Conservation (phyloP, 768 basidiomycete species). For the Xanthoconium purpureum region DNA sequence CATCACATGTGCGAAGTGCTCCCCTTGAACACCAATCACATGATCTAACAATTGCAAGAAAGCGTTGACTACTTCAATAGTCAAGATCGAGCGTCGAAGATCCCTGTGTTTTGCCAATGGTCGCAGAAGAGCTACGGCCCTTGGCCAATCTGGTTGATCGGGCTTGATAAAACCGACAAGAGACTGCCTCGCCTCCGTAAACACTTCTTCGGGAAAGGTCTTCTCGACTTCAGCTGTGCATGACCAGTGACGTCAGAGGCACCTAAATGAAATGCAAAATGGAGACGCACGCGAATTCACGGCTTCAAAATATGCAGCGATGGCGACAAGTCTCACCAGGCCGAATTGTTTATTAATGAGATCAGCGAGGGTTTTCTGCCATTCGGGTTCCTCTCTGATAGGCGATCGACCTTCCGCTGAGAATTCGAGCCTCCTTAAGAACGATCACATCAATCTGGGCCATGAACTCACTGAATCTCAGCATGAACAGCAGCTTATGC, state of each 20-base stretch:
- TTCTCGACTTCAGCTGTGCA: neutral
- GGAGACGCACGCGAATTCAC: neutral
- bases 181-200: conserved; percentile 3
- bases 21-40: neutral
- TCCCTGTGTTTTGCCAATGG: conserved; percentile 1
- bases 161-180: neutral
- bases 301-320: conserved; percentile 4
- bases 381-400: neutral
- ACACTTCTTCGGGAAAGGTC: conserved; percentile 1
- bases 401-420: conserved; percentile 4
- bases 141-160: conserved; percentile 6
- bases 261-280: neutral
- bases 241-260: neutral
- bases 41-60: conserved; percentile 3
- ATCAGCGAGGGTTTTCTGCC: conserved; percentile 3
- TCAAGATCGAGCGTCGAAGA: conserved; percentile 1
- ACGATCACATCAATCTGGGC: neutral
- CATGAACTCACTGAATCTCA: conserved; percentile 3
- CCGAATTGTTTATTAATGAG: conserved; percentile 1
- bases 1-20: conserved; percentile 4
- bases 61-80: neutral
- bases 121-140: conserved; percentile 5
- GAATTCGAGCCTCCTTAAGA: neutral
- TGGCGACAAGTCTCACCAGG: conserved; percentile 3
- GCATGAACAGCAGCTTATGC: conserved; percentile 4